Percentiles rank a stretch among this genome's conserved stretches.
Evolutionary conservation across 139 green algal genomes (phyloP).

Genomic region (Chlamydomonas schloesseri): DNA sequence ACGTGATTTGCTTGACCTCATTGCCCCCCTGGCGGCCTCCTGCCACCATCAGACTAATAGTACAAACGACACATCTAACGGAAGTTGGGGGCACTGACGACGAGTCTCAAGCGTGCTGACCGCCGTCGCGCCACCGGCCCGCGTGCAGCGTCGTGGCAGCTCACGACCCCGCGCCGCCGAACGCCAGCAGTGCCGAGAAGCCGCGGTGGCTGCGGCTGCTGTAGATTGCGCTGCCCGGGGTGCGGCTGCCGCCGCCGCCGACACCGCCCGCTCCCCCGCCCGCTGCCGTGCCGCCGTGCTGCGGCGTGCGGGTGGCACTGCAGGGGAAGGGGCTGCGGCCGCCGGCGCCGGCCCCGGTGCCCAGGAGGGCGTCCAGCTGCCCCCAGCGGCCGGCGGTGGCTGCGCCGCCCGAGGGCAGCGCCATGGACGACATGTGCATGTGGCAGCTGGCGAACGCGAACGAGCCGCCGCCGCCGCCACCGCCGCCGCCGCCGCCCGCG

Average conservation of each 20-base stretch:
- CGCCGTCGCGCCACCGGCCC: no score
- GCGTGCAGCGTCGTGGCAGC: no score
- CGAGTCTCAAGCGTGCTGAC: no score
- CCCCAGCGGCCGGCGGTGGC: conserved; percentile 14
- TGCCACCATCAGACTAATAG: no score
- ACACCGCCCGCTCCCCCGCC: background rate
- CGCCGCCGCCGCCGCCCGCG: background rate
- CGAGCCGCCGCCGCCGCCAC: no score
- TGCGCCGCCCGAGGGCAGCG: background rate
- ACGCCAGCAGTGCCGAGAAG: conserved; percentile 22
- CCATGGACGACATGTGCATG: background rate
- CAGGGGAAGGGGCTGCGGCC: conserved; percentile 23
- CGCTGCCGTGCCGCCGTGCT: background rate
- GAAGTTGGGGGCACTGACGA: no score
- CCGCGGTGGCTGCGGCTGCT: conserved; percentile 19
- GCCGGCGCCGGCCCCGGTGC: background rate
- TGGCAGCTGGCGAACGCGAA: background rate
- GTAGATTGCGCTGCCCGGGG: conserved; percentile 8
- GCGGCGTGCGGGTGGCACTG: conserved; percentile 7
- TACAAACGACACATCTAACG: no score
- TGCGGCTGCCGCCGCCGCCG: conserved; percentile 2
- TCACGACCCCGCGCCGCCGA: background rate
- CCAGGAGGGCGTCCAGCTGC: background rate
- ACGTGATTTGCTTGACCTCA: no score
- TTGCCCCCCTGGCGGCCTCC: no score